Conservation (phyloP, 306 rosid species). For the Lathyrus sativus region DNA sequence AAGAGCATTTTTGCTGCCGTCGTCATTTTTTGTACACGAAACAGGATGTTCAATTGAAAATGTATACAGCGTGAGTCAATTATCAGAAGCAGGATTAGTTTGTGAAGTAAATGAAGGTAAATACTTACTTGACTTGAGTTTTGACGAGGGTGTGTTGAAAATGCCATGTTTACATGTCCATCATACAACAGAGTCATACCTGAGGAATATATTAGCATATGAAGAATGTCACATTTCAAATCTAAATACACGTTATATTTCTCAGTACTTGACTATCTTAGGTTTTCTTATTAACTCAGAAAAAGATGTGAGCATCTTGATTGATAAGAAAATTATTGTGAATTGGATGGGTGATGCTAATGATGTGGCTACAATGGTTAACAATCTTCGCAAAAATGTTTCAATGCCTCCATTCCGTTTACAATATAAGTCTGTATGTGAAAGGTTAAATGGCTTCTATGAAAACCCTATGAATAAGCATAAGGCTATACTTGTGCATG, state of each 20-base stretch:
- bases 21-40: background rate
- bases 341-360: slow-evolving; percentile 32
- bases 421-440: background rate
- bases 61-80: slow-evolving; percentile 11
- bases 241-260: background rate
- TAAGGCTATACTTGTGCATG: background rate
- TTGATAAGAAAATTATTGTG: background rate
- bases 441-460: slow-evolving; percentile 2
- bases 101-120: slow-evolving; percentile 2
- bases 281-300: background rate
- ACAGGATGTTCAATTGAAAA: background rate
- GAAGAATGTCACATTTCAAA: slow-evolving; percentile 34
- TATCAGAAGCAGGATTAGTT: slow-evolving; percentile 40
- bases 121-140: slow-evolving; percentile 33
- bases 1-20: background rate
- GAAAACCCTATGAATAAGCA: background rate
- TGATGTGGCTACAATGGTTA: slow-evolving; percentile 18
- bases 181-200: slow-evolving; percentile 2
- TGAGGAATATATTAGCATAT: slow-evolving; percentile 19
- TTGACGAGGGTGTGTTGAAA: slow-evolving; percentile 7
- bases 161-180: slow-evolving; percentile 30
- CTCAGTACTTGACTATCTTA: slow-evolving; percentile 24
- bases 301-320: background rate
- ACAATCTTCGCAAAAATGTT: background rate
- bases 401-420: background rate